phyloP scores from a whole-genome alignment of 441 rosid genomes.

The Syzygium syzygioides region DNA sequence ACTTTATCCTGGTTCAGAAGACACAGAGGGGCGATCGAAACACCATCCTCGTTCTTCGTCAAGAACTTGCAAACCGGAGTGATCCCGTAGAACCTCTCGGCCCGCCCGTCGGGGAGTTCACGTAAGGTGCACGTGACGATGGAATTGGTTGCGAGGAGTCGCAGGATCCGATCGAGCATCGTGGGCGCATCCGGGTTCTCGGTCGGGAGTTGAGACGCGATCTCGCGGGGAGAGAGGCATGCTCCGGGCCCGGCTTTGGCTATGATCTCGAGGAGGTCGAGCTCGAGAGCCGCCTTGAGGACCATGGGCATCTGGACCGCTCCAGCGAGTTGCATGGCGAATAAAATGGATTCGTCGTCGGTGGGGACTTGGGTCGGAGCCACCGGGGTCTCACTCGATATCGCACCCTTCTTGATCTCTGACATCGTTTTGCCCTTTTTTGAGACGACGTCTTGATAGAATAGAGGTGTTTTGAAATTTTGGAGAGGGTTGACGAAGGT shows the following conservation, averaged over 20 bases:
- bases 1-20: slow-evolving; percentile 79
- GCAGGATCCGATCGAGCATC: slow-evolving; percentile 60
- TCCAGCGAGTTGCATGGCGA: not conserved
- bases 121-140: slow-evolving; percentile 39
- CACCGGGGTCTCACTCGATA: not conserved
- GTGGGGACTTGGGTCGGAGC: not conserved
- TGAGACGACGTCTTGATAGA: not conserved
- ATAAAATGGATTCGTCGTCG: not conserved
- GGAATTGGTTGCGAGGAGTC: slow-evolving; percentile 53
- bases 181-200: slow-evolving; percentile 51
- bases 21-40: slow-evolving; percentile 43
- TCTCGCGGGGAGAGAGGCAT: slow-evolving; percentile 34
- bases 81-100: slow-evolving; percentile 51
- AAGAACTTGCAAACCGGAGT: slow-evolving; percentile 68
- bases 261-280: slow-evolving; percentile 68
- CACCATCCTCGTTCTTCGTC: slow-evolving; percentile 69
- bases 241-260: slow-evolving; percentile 43
- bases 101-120: slow-evolving; percentile 31
- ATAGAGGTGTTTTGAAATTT: not conserved
- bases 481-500: not conserved
- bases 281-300: slow-evolving; percentile 23
- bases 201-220: slow-evolving; percentile 53
- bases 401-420: not conserved
- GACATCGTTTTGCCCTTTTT: not conserved
- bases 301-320: not conserved